A percentile compares a stretch with the other conserved stretches of the same genome.
These are phyloP conservation scores for Taxawa tesnikishii DNA, from an alignment of 2,329 filamentous ascomycete genomes.

Conservation along the genomic window DNA sequence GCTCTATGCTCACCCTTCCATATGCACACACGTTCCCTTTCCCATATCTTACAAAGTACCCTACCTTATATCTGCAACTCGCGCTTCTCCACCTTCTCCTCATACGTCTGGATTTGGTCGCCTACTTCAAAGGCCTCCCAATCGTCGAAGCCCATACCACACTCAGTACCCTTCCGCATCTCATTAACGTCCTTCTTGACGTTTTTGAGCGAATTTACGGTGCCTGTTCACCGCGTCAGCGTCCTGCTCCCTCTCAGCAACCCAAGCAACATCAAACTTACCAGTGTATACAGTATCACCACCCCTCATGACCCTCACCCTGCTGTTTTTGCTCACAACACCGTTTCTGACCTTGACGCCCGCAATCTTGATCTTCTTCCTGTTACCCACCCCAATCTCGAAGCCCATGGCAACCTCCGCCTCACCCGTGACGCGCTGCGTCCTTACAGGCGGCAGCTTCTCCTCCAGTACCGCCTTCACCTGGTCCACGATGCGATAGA, in stretches of 20 bases:
- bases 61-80: slow-evolving; percentile 25
- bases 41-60: no score
- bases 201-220: slow-evolving; percentile 71
- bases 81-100: slow-evolving; percentile 64
- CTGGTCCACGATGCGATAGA: slow-evolving; percentile 68
- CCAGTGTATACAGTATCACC: slow-evolving; percentile 67
- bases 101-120: slow-evolving; percentile 79
- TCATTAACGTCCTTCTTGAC: slow-evolving; percentile 83
- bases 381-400: slow-evolving; percentile 65
- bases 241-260: background rate
- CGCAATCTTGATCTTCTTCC: slow-evolving; percentile 62
- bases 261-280: slow-evolving; percentile 34
- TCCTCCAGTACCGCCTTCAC: slow-evolving; percentile 57
- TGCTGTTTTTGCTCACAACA: slow-evolving; percentile 47
- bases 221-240: slow-evolving; percentile 41
- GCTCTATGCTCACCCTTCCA: no score
- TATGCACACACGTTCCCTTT: no score
- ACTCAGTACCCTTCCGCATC: slow-evolving; percentile 88
- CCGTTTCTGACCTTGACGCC: slow-evolving; percentile 84
- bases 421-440: slow-evolving; percentile 67
- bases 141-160: slow-evolving; percentile 71
- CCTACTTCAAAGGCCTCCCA: slow-evolving; percentile 71
- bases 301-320: slow-evolving; percentile 59
- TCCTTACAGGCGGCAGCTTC: slow-evolving; percentile 54
- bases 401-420: slow-evolving; percentile 78